phyloP scores from a whole-genome alignment of 2,329 filamentous ascomycete genomes.

The Xylaria sp. region DNA sequence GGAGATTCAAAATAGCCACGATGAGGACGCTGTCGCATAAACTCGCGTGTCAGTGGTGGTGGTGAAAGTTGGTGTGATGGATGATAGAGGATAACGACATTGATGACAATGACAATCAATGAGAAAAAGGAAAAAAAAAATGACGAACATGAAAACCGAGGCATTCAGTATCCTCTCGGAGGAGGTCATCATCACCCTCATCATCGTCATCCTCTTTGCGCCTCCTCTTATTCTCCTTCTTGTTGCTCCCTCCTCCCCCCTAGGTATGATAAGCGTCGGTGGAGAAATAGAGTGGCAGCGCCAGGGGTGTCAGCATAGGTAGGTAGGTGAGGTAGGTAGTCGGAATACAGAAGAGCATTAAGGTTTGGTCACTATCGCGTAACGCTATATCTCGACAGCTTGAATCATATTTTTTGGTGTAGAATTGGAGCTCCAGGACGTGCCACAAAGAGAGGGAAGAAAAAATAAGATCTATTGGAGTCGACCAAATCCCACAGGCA shows the following conservation, averaged over 20 bases:
- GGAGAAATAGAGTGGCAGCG: not conserved
- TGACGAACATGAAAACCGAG: constrained; percentile 23
- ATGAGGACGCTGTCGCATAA: constrained; percentile 40
- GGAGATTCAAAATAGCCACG: constrained; percentile 45
- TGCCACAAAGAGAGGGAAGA: not conserved
- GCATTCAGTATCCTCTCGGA: constrained; percentile 18
- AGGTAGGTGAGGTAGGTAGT: not conserved
- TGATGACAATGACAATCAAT: not conserved
- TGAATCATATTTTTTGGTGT: not conserved
- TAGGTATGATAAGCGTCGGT: not conserved
- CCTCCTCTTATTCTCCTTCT: not conserved
- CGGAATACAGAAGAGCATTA: not conserved
- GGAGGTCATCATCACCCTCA: constrained; percentile 11
- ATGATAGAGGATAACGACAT: not conserved
- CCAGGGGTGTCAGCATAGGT: not conserved
- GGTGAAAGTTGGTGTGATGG: not conserved
- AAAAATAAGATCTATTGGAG: too few relatives aligned
- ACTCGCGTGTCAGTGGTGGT: not conserved
- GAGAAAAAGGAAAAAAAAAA: not conserved
- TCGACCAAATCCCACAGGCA: not conserved
- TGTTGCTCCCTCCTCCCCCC: constrained; percentile 6
- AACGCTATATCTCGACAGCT: not conserved
- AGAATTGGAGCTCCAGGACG: not conserved
- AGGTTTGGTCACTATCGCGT: not conserved
- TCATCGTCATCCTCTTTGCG: constrained; percentile 1